Conservation (phyloP, 768 basidiomycete species). For the Rhodotorula diobovata region DNA sequence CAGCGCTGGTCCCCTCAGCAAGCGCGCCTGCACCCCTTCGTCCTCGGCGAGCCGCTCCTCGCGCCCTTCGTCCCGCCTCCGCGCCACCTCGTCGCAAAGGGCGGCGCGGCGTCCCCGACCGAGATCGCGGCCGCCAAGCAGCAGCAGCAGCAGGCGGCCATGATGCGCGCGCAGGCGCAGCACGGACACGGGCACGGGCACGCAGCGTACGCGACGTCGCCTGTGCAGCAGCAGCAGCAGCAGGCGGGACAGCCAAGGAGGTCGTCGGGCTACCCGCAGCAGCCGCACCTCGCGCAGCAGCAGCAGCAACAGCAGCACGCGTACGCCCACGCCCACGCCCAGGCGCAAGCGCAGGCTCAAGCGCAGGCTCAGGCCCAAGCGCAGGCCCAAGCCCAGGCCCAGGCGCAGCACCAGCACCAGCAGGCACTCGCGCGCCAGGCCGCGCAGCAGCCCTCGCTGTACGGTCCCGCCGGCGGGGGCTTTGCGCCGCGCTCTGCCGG, state of each 20-base stretch:
- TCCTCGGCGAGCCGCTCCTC: conserved; percentile 91
- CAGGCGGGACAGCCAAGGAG: too few species aligned
- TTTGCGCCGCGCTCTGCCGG: background rate
- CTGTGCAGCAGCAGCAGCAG: too few species aligned
- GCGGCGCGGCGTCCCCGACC: conserved; percentile 15
- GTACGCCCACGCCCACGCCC: conserved; percentile 71
- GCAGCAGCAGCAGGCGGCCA: conserved; percentile 1
- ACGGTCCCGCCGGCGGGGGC: conserved; percentile 22
- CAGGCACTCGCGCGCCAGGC: conserved; percentile 18
- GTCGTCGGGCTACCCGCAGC: too few species aligned
- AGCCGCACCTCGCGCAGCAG: too few species aligned
- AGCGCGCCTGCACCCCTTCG: conserved; percentile 91
- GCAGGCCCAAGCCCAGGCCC: conserved; percentile 31
- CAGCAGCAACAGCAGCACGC: background rate
- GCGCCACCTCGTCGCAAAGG: conserved; percentile 6
- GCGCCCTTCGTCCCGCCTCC: conserved; percentile 41
- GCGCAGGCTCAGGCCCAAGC: conserved; percentile 36
- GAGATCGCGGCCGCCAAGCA: conserved; percentile 48
- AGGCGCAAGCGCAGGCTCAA: conserved; percentile 59
- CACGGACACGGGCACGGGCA: conserved; percentile 49
- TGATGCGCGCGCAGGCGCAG: background rate
- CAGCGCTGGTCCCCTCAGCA: conserved; percentile 97
- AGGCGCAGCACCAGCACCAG: conserved; percentile 37
- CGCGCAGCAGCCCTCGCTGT: conserved; percentile 22
- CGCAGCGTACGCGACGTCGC: too few species aligned